Evolutionary conservation across 1,139 yeast species (phyloP).

Genomic region (Zygoascus meyerae): DNA sequence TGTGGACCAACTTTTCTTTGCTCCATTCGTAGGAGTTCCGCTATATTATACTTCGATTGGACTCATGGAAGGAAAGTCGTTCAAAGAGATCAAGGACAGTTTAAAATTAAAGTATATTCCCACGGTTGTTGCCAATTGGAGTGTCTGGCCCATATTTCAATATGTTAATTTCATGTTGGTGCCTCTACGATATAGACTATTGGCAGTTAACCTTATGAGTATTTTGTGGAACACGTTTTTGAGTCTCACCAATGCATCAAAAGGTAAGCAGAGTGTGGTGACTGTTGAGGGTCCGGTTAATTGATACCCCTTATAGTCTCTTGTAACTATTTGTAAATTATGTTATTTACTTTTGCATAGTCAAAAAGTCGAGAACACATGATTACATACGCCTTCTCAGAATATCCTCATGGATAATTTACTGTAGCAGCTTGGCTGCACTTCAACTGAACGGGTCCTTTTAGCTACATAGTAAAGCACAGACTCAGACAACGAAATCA

Average conservation of each 20-base stretch:
- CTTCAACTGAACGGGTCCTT: no score
- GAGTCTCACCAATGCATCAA: conserved; percentile 44
- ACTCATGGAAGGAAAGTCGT: conserved; percentile 47
- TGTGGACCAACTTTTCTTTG: conserved; percentile 68
- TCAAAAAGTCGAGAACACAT: no score
- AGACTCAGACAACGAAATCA: no score
- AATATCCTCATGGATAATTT: no score
- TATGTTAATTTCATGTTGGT: conserved; percentile 60
- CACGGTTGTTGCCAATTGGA: conserved; percentile 68
- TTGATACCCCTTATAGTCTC: no score
- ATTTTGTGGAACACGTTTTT: conserved; percentile 83
- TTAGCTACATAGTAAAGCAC: no score
- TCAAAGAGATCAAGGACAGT: conserved; percentile 29
- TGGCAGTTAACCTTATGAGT: conserved; percentile 65
- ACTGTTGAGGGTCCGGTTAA: conserved; percentile 1
- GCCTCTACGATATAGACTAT: conserved; percentile 62
- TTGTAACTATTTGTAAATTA: no score
- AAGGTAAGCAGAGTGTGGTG: background rate
- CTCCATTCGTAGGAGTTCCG: conserved; percentile 48
- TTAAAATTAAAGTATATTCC: conserved; percentile 25
- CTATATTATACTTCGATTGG: conserved; percentile 62
- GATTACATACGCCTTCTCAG: no score
- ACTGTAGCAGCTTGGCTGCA: no score
- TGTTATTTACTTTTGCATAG: no score
- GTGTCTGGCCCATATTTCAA: conserved; percentile 85